phyloP scores from a whole-genome alignment of 2,329 filamentous ascomycete genomes.

The Lachnellula hyalina region DNA sequence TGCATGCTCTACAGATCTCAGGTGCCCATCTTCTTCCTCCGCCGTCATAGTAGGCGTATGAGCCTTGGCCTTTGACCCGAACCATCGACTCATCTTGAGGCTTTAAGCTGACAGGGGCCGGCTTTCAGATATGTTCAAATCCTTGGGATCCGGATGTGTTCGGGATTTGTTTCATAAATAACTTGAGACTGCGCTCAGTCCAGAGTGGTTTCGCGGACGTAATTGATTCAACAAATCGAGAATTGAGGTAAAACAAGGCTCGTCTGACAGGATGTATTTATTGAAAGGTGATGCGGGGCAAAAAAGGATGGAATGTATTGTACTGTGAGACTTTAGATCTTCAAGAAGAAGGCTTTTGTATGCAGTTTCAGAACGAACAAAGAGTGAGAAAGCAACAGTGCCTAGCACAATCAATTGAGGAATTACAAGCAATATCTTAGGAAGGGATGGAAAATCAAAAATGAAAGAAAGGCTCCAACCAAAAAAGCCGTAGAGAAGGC shows the following conservation, averaged over 20 bases:
- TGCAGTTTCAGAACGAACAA: neutral
- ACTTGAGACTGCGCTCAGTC: neutral
- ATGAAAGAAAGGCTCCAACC: neutral
- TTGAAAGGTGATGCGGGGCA: no score
- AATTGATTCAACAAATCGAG: no score
- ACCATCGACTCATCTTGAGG: slow-evolving; percentile 30
- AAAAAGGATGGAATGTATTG: no score
- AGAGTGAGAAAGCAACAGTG: neutral
- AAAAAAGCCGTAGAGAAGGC: neutral
- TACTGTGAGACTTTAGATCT: neutral
- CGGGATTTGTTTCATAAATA: slow-evolving; percentile 3
- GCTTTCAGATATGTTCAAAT: slow-evolving; percentile 1
- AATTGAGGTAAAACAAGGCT: no score
- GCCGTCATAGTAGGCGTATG: slow-evolving; percentile 22
- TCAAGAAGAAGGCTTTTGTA: neutral
- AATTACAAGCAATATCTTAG: neutral
- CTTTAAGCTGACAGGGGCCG: slow-evolving; percentile 1
- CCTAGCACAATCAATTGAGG: neutral
- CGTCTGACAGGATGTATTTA: no score
- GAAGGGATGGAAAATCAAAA: neutral
- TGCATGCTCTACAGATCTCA: slow-evolving; percentile 58
- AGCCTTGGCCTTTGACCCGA: slow-evolving; percentile 23
- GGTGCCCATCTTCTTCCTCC: slow-evolving; percentile 46
- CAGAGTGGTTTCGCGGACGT: no score
- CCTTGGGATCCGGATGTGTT: slow-evolving; percentile 5